Evolutionary conservation across 2,329 filamentous ascomycete genomes (phyloP), one percentile per base, ranked within the genome.

Genomic region (Colletotrichum costaricense): DNA sequence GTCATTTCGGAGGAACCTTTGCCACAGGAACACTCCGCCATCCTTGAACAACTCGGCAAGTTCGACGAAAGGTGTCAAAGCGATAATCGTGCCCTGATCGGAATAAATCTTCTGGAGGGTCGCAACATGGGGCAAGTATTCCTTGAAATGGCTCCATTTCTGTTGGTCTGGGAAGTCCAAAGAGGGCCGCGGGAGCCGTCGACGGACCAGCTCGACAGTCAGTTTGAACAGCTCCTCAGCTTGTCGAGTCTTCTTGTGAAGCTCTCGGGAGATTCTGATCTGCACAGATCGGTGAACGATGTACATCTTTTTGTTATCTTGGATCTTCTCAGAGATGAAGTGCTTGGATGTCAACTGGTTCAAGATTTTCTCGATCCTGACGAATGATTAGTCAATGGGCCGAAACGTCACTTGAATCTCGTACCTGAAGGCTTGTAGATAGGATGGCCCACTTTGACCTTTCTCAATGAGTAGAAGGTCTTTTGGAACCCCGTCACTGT

Each of bases 71-170:
- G 75, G 75, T 0, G 56, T 64, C 49, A 67, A 26, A 11, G 62
- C 52, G 9, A 67, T 30, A 2, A 63, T 35, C 8, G 68, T 67
- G 6, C 70, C 35, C 16, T 63, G 68, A 22, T 71, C 68, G 4
- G 67, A 65, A 60, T 74, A 76, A 33, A 69, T 66, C 22, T 66
- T 60, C 63, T 76, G 75, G 2, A 76, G 71, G 14, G 46, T 68
- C 4, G 74, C 63, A 5, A 76, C 75, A 62, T 76, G 75, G 5
- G 74, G 73, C n/a, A 76, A 28, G 56, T 75, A 76, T 65, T 76
- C 71, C 49, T 75, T 76, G 73, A 75, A 76, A 42, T 71, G 66
- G 33, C 68, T 74, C 75, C 75, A 75, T 55, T 74, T 75, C 19
- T 67, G 54, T 16, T 65, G 52, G 26, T 76, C 72, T 11, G 71